Conservation (phyloP, 1,284 basidiomycete species). For the Cutaneotrichosporon dermatis region DNA sequence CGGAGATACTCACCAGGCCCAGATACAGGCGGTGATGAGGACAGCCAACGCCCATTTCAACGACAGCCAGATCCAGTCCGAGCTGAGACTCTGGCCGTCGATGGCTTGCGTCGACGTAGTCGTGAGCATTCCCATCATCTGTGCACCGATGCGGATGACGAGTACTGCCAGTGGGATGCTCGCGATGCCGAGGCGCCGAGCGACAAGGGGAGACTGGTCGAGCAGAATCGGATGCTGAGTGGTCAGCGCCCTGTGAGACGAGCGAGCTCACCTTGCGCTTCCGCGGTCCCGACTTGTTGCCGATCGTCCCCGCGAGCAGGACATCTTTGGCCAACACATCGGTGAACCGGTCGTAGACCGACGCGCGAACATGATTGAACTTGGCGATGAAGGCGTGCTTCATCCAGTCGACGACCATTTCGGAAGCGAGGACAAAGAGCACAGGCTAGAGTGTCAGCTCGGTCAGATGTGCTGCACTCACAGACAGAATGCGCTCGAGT, state of each 20-base stretch:
- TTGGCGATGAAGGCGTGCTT: slow-evolving; percentile 99
- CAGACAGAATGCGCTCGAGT: slow-evolving; percentile 75
- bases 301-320: slow-evolving; percentile 62
- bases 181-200: slow-evolving; percentile 88
- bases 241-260: not conserved
- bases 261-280: slow-evolving; percentile 58
- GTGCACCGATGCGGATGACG: slow-evolving; percentile 78
- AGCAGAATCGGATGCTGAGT: slow-evolving; percentile 69
- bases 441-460: slow-evolving; percentile 62
- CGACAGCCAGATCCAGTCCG: slow-evolving; percentile 49
- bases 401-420: slow-evolving; percentile 96
- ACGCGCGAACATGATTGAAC: slow-evolving; percentile 88
- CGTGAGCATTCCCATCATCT: slow-evolving; percentile 64
- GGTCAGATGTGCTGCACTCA: slow-evolving; percentile 48
- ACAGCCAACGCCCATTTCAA: slow-evolving; percentile 59
- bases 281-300: slow-evolving; percentile 10
- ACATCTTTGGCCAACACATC: slow-evolving; percentile 95
- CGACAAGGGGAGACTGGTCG: slow-evolving; percentile 91
- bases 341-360: slow-evolving; percentile 90
- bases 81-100: slow-evolving; percentile 17
- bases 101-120: slow-evolving; percentile 44
- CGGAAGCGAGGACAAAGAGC: slow-evolving; percentile 81
- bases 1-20: slow-evolving; percentile 60
- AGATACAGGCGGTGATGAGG: slow-evolving; percentile 64
- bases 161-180: slow-evolving; percentile 87